Conservation (phyloP, 1,284 basidiomycete species). For the Rhodotorula sp. region DNA sequence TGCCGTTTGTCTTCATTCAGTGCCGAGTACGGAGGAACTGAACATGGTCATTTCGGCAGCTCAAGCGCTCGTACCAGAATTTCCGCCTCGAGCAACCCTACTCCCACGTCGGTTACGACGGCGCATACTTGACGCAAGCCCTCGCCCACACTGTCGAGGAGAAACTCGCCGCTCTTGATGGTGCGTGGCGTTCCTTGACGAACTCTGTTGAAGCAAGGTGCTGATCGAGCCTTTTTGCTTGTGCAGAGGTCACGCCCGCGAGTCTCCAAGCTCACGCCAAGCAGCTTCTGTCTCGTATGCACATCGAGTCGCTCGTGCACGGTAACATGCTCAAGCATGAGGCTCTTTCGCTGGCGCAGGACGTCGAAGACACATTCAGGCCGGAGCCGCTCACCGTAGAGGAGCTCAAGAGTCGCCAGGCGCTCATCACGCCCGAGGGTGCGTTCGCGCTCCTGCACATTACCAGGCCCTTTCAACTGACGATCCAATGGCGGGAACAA, state of each 20-base stretch:
- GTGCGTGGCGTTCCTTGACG: conserved; percentile 54
- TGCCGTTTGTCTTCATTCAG: too few relatives aligned
- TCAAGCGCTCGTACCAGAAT: conserved; percentile 75
- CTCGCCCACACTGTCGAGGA: conserved; percentile 77
- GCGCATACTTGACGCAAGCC: conserved; percentile 67
- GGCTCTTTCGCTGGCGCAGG: conserved; percentile 69
- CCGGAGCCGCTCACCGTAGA: conserved; percentile 59
- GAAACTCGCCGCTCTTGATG: conserved; percentile 70
- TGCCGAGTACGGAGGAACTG: too few relatives aligned
- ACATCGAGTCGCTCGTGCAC: conserved; percentile 73
- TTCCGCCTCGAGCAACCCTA: conserved; percentile 84
- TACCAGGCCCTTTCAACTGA: neutral
- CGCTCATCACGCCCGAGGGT: conserved; percentile 69
- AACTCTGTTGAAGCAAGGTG: rapidly evolving
- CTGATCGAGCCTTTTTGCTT: conserved; percentile 45
- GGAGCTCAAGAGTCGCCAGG: conserved; percentile 61
- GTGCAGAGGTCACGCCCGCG: conserved; percentile 61
- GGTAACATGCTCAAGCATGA: conserved; percentile 85
- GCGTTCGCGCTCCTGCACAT: conserved; percentile 29
- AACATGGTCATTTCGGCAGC: conserved; percentile 50
- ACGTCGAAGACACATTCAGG: conserved; percentile 67
- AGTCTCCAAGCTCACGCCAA: conserved; percentile 70
- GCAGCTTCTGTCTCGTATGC: conserved; percentile 65
- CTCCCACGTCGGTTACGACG: conserved; percentile 74
- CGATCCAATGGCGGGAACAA: too few relatives aligned